These are phyloP conservation scores for Sapria himalayana DNA, from an alignment of 345 rosid genomes.

Conservation along the genomic window DNA sequence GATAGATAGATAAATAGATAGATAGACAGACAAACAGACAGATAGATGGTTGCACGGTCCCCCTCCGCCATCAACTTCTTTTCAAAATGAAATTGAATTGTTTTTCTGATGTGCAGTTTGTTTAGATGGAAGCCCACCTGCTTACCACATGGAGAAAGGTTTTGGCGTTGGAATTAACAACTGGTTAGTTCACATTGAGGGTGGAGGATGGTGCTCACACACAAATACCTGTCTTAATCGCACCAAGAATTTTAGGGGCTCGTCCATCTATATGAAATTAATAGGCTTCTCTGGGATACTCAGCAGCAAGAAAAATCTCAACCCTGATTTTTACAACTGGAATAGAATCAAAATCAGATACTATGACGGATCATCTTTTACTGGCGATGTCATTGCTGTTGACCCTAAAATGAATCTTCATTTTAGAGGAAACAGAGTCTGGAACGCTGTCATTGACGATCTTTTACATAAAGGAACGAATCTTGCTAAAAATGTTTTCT, in stretches of 20 bases:
- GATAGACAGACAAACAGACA: too few relatives aligned
- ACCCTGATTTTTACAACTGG: constrained; percentile 88
- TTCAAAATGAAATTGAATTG: too few relatives aligned
- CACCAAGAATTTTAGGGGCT: constrained; percentile 50
- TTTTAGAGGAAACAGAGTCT: constrained; percentile 86
- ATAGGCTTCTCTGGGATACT: constrained; percentile 72
- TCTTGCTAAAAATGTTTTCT: constrained; percentile 72
- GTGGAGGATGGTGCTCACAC: constrained; percentile 96
- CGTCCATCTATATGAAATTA: constrained; percentile 49
- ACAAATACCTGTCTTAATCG: constrained; percentile 38
- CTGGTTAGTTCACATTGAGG: constrained; percentile 85
- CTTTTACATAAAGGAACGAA: constrained; percentile 67
- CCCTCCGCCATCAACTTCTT: too few relatives aligned
- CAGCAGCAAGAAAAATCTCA: constrained; percentile 27
- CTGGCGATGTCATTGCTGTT: constrained; percentile 75
- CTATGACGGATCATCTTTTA: constrained; percentile 83
- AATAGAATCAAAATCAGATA: constrained; percentile 76
- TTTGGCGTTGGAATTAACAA: constrained; percentile 59
- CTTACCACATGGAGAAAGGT: constrained; percentile 65
- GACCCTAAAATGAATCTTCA: constrained; percentile 67
- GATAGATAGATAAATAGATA: too few relatives aligned
- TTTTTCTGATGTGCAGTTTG: constrained; percentile 84
- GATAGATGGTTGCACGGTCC: too few relatives aligned
- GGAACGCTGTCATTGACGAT: constrained; percentile 59
- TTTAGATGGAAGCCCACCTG: constrained; percentile 92